Evolutionary conservation across 1,284 basidiomycete species (phyloP).

Genomic region (Ustilago sp.): DNA sequence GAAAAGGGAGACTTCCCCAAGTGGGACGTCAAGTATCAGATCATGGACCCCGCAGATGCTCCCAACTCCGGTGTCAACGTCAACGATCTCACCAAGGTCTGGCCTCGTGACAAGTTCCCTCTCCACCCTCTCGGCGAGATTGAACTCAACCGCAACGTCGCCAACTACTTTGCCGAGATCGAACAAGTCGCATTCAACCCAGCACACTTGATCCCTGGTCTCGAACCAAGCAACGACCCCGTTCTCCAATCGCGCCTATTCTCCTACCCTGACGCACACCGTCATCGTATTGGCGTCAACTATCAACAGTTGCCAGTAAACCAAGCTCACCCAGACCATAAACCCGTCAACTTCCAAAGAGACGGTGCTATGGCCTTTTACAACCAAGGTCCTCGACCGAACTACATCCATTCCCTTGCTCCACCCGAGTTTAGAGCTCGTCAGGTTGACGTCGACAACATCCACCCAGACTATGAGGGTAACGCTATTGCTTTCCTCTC

Average conservation of each 20-base stretch:
- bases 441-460: slow-evolving; percentile 33
- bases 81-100: slow-evolving; percentile 59
- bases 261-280: slow-evolving; percentile 83
- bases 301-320: slow-evolving; percentile 63
- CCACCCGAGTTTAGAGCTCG: slow-evolving; percentile 45
- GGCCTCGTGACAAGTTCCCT: slow-evolving; percentile 56
- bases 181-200: slow-evolving; percentile 61
- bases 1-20: slow-evolving; percentile 61
- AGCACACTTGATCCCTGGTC: slow-evolving; percentile 55
- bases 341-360: slow-evolving; percentile 54
- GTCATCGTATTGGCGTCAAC: slow-evolving; percentile 74
- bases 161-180: slow-evolving; percentile 64
- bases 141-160: slow-evolving; percentile 57
- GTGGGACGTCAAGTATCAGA: slow-evolving; percentile 63
- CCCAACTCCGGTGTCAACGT: slow-evolving; percentile 44
- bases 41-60: slow-evolving; percentile 51
- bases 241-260: slow-evolving; percentile 64
- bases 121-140: slow-evolving; percentile 58
- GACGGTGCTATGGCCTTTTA: slow-evolving; percentile 54
- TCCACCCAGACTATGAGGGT: slow-evolving; percentile 70
- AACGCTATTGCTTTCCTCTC: slow-evolving; percentile 74
- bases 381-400: slow-evolving; percentile 58
- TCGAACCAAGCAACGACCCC: slow-evolving; percentile 62
- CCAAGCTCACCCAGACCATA: slow-evolving; percentile 32
- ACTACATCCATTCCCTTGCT: slow-evolving; percentile 49